Evolutionary conservation across 495 filamentous ascomycete genomes (phyloP), one percentile per base, ranked within the genome.

Genomic region (Glarea lozoyensis): DNA sequence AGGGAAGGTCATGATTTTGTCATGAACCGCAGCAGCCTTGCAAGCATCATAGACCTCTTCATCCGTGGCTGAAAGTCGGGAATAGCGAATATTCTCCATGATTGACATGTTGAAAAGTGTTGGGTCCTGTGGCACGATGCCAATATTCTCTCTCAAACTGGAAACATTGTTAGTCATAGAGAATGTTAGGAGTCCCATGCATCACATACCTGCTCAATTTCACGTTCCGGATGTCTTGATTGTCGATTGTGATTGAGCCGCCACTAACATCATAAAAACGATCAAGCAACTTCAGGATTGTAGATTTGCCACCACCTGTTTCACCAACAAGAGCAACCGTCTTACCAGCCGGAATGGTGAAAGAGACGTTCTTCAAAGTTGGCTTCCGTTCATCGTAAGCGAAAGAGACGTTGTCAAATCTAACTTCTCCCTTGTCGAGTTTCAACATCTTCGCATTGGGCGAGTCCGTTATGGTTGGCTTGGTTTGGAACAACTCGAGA

Each of bases 291-390:
- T 84, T 82, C 33, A 88, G 63, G 29, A 86, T 78, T 2, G 83
- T 86, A 2, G 83, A 82, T 53, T 89, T 92, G 15, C 85, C 85
- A 18, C 74, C 73, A 16, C 85, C 85, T 2, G 81, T 84, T 48
- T 77, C 73, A 2, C 85, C 86, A n/a, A 88, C 85, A 13, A 89
- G 70, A 6, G 84, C 85, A 10, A 84, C 68, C 6, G 80, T 86
- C 42, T 72, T 68, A 12, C 85, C 85, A 1, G 72, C 60, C 5
- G 62, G 60, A 34, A 69, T 75, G 31, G 56, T 63, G 50, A 88
- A 81, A 52, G 64, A 78, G 46, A 88, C 64, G 33, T 75, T 58
- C 48, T 82, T 80, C 56, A 87, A 66, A 15, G 76, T 77, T 7
- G 68, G 63, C 57, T 82, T 81, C 45, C 80, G 71, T 34, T 70